phyloP scores from a whole-genome alignment of 768 basidiomycete species.

The Suillus ampliporus region DNA sequence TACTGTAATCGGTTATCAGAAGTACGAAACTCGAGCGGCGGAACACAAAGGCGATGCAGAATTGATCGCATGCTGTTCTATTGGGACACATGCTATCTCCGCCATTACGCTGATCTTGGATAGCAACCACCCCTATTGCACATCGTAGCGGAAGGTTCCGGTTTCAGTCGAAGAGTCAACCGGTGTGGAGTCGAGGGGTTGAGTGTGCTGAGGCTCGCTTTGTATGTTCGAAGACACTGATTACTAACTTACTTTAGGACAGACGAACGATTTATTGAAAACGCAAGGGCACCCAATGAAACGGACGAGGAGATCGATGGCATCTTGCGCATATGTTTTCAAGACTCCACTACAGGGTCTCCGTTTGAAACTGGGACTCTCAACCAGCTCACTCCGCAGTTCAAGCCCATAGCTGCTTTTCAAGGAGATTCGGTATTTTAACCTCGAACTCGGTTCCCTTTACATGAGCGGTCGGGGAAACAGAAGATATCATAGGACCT shows the following conservation, averaged over 20 bases:
- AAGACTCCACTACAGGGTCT: conserved; percentile 16
- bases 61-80: too few species aligned
- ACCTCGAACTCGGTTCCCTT: conserved; percentile 41
- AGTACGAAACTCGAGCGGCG: too few species aligned
- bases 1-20: too few species aligned
- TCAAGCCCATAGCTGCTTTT: conserved; percentile 44
- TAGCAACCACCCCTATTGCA: too few species aligned
- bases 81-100: too few species aligned
- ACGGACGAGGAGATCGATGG: background rate
- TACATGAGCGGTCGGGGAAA: conserved; percentile 35
- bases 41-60: too few species aligned
- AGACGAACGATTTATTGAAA: background rate
- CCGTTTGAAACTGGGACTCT: conserved; percentile 30
- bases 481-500: conserved; percentile 42
- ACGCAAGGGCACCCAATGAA: background rate
- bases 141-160: too few species aligned
- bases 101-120: too few species aligned
- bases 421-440: conserved; percentile 43
- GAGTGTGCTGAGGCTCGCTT: background rate
- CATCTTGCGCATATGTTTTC: background rate
- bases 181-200: too few species aligned
- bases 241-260: background rate
- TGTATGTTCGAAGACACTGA: background rate
- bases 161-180: too few species aligned
- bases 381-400: conserved; percentile 37